A percentile compares a stretch with the other conserved stretches of the same genome.
Evolutionary conservation across 805 yeast genomes (phyloP).

Genomic region (Yamadazyma nakazawae): DNA sequence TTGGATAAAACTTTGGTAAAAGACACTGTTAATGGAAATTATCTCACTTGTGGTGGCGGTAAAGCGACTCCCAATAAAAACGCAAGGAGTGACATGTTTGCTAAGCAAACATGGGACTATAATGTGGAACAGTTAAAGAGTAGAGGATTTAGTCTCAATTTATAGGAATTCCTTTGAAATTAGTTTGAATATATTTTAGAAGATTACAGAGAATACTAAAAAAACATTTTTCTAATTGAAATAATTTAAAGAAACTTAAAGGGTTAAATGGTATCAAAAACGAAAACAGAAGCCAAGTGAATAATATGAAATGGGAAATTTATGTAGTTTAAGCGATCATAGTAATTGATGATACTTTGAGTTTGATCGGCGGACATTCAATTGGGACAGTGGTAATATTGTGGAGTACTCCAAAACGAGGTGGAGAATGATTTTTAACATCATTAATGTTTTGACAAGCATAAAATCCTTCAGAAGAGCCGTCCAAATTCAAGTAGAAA

Average conservation of each 20-base stretch:
- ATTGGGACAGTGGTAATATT: not conserved
- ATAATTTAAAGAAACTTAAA: too few species aligned
- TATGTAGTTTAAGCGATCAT: constrained; percentile 53
- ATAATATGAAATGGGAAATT: not conserved
- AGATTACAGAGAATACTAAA: not conserved
- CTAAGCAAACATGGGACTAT: constrained; percentile 29
- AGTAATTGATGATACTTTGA: constrained; percentile 69
- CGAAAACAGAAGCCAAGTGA: not conserved
- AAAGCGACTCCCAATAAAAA: constrained; percentile 20
- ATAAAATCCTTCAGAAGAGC: not conserved
- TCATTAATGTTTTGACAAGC: constrained; percentile 2
- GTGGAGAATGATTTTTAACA: not conserved
- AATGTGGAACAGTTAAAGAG: constrained; percentile 11
- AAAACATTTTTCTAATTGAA: not conserved
- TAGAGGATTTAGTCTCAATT: constrained; percentile 30
- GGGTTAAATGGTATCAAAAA: not conserved
- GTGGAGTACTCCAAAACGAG: not conserved
- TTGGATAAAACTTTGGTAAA: constrained; percentile 24
- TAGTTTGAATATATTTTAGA: not conserved
- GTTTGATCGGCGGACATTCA: not conserved
- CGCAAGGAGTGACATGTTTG: constrained; percentile 21
- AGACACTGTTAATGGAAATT: constrained; percentile 26
- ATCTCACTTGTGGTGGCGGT: constrained; percentile 31
- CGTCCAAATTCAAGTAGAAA: not conserved
- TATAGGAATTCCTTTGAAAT: too few species aligned